A percentile compares a stretch with the other conserved stretches of the same genome.
These are phyloP conservation scores for Cercospora sojina DNA, from an alignment of 2,329 filamentous ascomycete genomes.

Conservation along the genomic window DNA sequence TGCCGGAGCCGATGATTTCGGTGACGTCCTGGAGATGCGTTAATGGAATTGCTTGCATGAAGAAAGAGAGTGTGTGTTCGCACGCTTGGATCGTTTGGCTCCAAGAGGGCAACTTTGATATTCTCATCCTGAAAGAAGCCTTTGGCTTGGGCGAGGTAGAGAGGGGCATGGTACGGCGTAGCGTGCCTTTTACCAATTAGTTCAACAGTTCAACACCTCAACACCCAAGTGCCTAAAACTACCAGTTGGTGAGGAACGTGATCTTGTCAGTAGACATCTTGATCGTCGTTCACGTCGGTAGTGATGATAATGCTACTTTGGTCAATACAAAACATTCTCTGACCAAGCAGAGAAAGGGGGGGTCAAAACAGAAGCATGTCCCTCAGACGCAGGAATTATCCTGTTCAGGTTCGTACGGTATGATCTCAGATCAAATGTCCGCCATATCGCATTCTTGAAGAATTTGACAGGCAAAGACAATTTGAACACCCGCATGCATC, in stretches of 20 bases:
- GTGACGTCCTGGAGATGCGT: conserved; percentile 62
- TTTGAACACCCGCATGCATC: conserved; percentile 45
- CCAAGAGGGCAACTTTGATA: conserved; percentile 73
- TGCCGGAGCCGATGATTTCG: conserved; percentile 74
- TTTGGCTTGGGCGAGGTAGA: conserved; percentile 74
- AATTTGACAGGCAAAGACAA: conserved; percentile 15
- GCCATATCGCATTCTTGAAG: conserved; percentile 28
- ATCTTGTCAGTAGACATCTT: conserved; percentile 79
- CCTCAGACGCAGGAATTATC: conserved; percentile 77
- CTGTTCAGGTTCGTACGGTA: conserved; percentile 80
- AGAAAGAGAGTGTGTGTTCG: conserved; percentile 24
- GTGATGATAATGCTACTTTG: conserved; percentile 2
- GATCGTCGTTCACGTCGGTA: conserved; percentile 42
- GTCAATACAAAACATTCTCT: conserved; percentile 42
- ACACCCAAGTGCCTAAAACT: conserved; percentile 34
- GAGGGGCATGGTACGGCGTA: conserved; percentile 74
- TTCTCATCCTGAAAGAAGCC: conserved; percentile 74
- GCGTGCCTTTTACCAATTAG: conserved; percentile 60
- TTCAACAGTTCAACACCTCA: background rate
- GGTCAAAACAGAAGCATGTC: conserved; percentile 67
- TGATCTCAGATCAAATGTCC: conserved; percentile 64
- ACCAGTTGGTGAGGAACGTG: conserved; percentile 83
- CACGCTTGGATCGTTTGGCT: conserved; percentile 74
- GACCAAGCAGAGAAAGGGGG: conserved; percentile 44
- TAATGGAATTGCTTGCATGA: background rate